A percentile compares a stretch with the other conserved stretches of the same genome.
These are phyloP conservation scores for Carallia pectinifolia DNA, from an alignment of 345 rosid genomes.

Conservation along the genomic window DNA sequence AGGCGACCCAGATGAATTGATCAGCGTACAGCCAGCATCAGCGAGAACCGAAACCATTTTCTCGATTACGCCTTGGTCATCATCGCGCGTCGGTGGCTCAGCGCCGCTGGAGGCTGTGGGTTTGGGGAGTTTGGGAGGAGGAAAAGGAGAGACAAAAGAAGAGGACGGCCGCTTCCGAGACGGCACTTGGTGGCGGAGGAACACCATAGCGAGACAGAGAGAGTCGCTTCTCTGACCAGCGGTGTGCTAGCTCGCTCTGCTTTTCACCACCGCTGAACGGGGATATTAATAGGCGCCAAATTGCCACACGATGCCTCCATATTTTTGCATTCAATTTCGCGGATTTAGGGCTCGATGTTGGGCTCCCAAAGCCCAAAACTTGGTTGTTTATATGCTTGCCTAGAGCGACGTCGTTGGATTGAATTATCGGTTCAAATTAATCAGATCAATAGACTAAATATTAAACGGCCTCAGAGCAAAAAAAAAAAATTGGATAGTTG, in stretches of 20 bases:
- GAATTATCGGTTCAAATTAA: too few species aligned
- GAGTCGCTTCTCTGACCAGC: background rate
- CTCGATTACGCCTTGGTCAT: conserved; percentile 26
- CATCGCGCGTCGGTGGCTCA: background rate
- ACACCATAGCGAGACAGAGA: conserved; percentile 40
- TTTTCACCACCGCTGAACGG: too few species aligned
- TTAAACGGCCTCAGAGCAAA: too few species aligned
- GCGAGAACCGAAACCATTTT: conserved; percentile 61
- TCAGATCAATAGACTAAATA: too few species aligned
- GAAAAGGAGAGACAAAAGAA: conserved; percentile 36
- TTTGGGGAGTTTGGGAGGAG: conserved; percentile 43
- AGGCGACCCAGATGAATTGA: conserved; percentile 58
- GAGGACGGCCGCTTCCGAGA: conserved; percentile 48
- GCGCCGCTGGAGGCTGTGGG: conserved; percentile 17
- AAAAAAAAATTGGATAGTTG: too few species aligned
- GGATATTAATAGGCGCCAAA: background rate
- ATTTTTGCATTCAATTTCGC: too few species aligned
- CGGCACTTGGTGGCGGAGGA: conserved; percentile 48
- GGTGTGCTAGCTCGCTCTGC: background rate
- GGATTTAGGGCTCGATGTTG: too few species aligned
- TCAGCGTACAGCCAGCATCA: conserved; percentile 70
- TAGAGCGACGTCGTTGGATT: too few species aligned
- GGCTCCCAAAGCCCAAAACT: too few species aligned
- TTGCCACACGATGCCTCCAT: background rate
- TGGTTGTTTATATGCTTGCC: too few species aligned